Base-by-base conservation (phyloP, 352 stramenopile genomes). In the Phytophthora vignae region DNA sequence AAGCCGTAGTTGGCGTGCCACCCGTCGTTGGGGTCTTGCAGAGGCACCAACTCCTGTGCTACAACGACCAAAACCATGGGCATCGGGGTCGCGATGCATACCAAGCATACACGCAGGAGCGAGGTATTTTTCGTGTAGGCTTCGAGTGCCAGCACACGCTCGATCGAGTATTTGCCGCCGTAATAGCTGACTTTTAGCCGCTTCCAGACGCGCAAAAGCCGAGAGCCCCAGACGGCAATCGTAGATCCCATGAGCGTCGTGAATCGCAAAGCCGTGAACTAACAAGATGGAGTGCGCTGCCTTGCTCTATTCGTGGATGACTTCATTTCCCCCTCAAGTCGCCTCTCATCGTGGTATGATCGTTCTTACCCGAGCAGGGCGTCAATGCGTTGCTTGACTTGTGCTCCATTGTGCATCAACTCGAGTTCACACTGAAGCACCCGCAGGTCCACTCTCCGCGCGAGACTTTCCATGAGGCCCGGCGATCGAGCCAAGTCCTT, bases 401-500 rank as follows among this genome's bases (percentile, higher is more conserved):
- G 21, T 1, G 67, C 19, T 0, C 52, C 54, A 57, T 84, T 81
- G 33, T 83, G 19, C 31, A 76, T 14, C 38, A 88, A 50, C 54
- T 87, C 74, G 11, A 88, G 53, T 50, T 85, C 66, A 59, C 81
- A 85, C 21, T 67, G 65, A 44, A 85, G 57, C 25, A 87, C 72
- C 46, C 69, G 74, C 22, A 78, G 55, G 59, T 78, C 71, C 10
- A 68, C 29, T n/a, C 55, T 57, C 11, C 36, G n/a, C 15, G 66
- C 33, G 3, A 78, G 66, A 55, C n/a, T 29, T 55, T 64, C 19
- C 60, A 78, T 68, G 8, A 42, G 52, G 19, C 3, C 17, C 7
- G 40, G 57, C 3, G 78, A 83, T 6, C 82, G 77, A 33, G 71
- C 74, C 27, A 77, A 81, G 46, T 93, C 84, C 59, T 93, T 93